Conservation (phyloP, 768 basidiomycete genomes). For the Sporobolomyces phaffii region DNA sequence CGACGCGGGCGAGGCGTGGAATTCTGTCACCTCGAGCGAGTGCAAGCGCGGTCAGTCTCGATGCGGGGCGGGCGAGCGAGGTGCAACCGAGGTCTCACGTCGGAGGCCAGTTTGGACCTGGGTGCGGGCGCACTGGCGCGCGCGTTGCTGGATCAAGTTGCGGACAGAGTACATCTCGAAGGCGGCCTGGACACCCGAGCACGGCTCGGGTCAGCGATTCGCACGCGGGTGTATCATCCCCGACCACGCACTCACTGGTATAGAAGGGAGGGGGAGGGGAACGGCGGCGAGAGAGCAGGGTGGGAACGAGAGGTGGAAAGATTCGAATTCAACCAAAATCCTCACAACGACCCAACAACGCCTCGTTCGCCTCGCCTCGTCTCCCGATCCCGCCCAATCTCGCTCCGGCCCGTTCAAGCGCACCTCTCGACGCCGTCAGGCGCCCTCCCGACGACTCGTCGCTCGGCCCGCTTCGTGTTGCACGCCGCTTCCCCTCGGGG, state of each 20-base stretch:
- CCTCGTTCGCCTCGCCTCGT: not conserved
- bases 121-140: conserved; percentile 9
- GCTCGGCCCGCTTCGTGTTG: too few relatives aligned
- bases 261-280: not conserved
- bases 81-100: not conserved
- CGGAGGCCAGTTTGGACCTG: conserved; percentile 15
- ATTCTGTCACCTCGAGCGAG: too few relatives aligned
- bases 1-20: conserved; percentile 22
- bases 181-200: too few relatives aligned
- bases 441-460: too few relatives aligned
- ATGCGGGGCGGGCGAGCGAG: not conserved
- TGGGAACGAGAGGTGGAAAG: not conserved
- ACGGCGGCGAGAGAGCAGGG: not conserved
- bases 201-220: not conserved
- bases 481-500: too few relatives aligned
- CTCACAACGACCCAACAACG: not conserved
- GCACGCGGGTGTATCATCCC: too few relatives aligned
- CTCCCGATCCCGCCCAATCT: too few relatives aligned
- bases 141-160: conserved; percentile 24
- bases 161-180: conserved; percentile 6
- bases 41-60: too few relatives aligned
- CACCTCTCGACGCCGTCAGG: too few relatives aligned
- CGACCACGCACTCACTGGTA: conserved; percentile 2
- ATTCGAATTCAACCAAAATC: not conserved
- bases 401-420: too few relatives aligned